Evolutionary conservation across 1,139 yeast genomes (phyloP).

Genomic region (Pichia sp.): DNA sequence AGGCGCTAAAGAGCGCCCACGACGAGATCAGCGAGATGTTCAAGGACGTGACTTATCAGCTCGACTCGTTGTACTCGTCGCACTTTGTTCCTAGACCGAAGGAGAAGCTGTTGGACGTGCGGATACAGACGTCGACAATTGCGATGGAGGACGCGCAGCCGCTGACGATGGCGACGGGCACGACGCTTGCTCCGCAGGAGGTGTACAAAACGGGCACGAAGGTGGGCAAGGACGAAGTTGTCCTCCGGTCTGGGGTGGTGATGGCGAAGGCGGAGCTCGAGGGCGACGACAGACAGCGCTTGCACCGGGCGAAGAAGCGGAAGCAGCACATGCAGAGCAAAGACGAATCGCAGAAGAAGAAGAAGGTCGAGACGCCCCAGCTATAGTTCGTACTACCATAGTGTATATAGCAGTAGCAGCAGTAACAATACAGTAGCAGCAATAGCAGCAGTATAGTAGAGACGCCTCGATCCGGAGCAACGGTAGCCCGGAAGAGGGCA

Average conservation of each 20-base stretch:
- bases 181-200: constrained; percentile 92
- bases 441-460: too few species aligned
- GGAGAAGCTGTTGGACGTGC: constrained; percentile 72
- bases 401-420: background rate
- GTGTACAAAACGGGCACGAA: constrained; percentile 60
- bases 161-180: constrained; percentile 64
- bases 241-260: constrained; percentile 74
- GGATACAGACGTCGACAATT: constrained; percentile 71
- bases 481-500: background rate
- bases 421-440: background rate
- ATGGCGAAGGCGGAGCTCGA: constrained; percentile 80
- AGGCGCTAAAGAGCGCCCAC: constrained; percentile 67
- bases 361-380: constrained; percentile 21
- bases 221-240: constrained; percentile 55
- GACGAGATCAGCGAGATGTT: constrained; percentile 70
- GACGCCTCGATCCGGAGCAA: too few species aligned
- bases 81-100: constrained; percentile 91
- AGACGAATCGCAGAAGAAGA: constrained; percentile 28
- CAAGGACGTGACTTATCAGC: constrained; percentile 58
- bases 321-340: constrained; percentile 39
- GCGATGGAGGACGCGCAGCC: constrained; percentile 98
- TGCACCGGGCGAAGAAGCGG: constrained; percentile 83
- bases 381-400: background rate
- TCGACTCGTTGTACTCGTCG: constrained; percentile 88
- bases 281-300: constrained; percentile 80